Conservation (phyloP, 1,139 yeast species). For the Saccharomyces hybrid region DNA sequence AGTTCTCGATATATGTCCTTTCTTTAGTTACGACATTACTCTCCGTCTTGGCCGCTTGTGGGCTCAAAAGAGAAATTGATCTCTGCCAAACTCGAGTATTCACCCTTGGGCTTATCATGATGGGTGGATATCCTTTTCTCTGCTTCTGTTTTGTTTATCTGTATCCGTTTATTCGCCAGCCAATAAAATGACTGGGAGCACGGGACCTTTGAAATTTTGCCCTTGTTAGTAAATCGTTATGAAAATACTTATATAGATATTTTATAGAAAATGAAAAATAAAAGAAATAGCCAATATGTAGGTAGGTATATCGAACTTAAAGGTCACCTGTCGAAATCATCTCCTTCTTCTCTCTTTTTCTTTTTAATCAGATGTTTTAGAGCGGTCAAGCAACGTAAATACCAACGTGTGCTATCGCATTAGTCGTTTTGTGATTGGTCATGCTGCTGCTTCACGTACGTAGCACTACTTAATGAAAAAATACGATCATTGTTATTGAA, state of each 20-base stretch:
- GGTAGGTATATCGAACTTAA: not conserved
- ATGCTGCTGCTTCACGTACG: conserved; percentile 56
- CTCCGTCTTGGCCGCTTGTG: not conserved
- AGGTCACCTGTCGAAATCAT: not conserved
- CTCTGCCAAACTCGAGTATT: not conserved
- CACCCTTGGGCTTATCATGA: not conserved
- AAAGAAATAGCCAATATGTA: not conserved
- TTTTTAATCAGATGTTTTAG: not conserved
- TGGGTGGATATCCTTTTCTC: not conserved
- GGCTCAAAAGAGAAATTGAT: not conserved
- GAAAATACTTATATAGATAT: not conserved
- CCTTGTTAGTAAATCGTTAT: not conserved
- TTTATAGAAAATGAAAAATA: not conserved
- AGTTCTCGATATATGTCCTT: not conserved
- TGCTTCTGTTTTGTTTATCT: not conserved
- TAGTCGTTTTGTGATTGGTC: conserved; percentile 30
- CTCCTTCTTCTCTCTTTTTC: not conserved
- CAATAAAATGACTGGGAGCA: not conserved
- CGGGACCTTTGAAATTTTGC: conserved; percentile 2
- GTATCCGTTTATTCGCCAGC: not conserved
- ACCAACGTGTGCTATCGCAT: not conserved
- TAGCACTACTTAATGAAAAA: conserved; percentile 73
- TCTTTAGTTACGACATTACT: not conserved
- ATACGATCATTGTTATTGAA: conserved; percentile 78
- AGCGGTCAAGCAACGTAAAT: not conserved